Conservation (phyloP, 192 early-diverging fungal genomes). For the Glomus cerebriforme region DNA sequence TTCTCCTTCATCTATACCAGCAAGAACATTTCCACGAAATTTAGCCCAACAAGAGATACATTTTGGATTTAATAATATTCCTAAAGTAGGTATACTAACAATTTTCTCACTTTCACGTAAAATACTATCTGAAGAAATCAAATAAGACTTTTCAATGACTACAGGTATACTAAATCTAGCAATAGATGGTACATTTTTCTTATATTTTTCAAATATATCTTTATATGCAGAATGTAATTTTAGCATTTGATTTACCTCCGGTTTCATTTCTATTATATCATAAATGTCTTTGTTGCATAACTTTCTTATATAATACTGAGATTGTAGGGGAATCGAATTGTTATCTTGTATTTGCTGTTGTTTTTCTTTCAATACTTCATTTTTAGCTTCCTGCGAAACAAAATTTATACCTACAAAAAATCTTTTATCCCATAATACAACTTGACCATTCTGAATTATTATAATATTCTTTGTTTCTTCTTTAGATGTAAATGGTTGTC, state of each 20-base stretch:
- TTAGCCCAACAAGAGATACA: not conserved
- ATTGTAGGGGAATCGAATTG: not conserved
- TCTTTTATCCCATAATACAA: conserved; percentile 29
- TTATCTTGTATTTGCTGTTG: too few species aligned
- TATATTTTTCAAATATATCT: not conserved
- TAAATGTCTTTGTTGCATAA: not conserved
- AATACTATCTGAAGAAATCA: not conserved
- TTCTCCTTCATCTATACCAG: not conserved
- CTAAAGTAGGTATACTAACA: not conserved
- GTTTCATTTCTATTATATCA: not conserved
- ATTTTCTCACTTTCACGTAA: not conserved
- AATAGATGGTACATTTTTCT: not conserved
- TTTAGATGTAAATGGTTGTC: conserved; percentile 21
- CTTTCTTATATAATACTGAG: not conserved
- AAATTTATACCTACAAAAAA: conserved; percentile 20
- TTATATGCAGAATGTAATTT: not conserved
- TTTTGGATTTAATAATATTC: not conserved
- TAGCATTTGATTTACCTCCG: not conserved
- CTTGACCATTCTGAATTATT: not conserved
- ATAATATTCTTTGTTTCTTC: not conserved
- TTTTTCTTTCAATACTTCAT: not conserved
- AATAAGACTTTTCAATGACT: not conserved
- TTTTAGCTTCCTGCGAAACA: not conserved
- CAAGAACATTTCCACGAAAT: not conserved
- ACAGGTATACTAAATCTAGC: not conserved